Conservation (phyloP, 1,284 basidiomycete genomes). For the Bjerkandera adusta region DNA sequence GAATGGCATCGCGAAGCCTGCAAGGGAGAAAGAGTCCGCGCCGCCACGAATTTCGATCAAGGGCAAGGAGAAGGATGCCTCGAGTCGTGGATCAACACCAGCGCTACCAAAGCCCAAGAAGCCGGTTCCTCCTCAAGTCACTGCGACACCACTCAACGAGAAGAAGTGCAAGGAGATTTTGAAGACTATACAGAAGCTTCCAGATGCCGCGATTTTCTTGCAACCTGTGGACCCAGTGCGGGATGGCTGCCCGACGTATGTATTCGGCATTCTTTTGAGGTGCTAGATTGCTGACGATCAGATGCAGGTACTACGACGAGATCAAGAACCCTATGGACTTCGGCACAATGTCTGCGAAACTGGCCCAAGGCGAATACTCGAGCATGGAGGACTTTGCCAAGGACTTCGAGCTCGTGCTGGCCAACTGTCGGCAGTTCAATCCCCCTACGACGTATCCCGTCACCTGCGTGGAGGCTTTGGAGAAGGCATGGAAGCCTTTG, state of each 20-base stretch:
- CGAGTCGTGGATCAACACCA: constrained; percentile 17
- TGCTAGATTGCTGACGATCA: constrained; percentile 10
- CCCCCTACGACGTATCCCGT: constrained; percentile 77
- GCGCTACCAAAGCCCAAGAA: constrained; percentile 14
- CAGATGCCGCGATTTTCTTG: constrained; percentile 77
- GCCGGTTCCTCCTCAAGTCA: constrained; percentile 15
- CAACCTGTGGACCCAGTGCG: constrained; percentile 83
- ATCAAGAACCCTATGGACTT: constrained; percentile 96
- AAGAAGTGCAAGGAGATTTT: constrained; percentile 82
- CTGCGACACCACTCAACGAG: constrained; percentile 58
- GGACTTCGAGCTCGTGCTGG: constrained; percentile 85
- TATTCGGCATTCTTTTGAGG: constrained; percentile 17
- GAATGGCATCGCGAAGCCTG: constrained; percentile 14
- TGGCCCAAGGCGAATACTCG: constrained; percentile 66
- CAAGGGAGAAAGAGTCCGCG: constrained; percentile 24
- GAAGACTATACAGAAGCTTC: constrained; percentile 60
- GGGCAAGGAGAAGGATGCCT: constrained; percentile 63
- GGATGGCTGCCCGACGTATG: constrained; percentile 87
- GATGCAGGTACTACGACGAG: constrained; percentile 84
- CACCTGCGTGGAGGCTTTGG: constrained; percentile 69
- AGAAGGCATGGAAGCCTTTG: constrained; percentile 80
- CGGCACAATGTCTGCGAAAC: constrained; percentile 76
- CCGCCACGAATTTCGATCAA: constrained; percentile 44
- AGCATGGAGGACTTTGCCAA: constrained; percentile 81
- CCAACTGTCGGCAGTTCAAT: constrained; percentile 91